These are phyloP conservation scores for Fusarium papillatum DNA, from an alignment of 2,329 filamentous ascomycete genomes.

Conservation along the genomic window DNA sequence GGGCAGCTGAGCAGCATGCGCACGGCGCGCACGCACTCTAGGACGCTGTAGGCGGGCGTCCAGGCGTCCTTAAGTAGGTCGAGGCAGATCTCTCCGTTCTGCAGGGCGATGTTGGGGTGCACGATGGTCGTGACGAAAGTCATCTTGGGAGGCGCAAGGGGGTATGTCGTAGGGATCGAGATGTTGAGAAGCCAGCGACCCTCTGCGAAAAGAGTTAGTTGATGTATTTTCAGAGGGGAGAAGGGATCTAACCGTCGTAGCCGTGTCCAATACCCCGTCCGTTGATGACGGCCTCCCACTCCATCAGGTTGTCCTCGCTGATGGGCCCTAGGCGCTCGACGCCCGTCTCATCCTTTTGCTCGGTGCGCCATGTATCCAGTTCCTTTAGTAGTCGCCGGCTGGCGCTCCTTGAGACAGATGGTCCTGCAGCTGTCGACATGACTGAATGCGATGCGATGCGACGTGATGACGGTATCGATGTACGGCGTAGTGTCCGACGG, in stretches of 20 bases:
- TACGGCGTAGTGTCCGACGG: background rate
- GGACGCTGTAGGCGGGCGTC: slow-evolving; percentile 88
- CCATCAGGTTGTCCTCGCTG: slow-evolving; percentile 66
- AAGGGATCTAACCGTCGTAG: slow-evolving; percentile 63
- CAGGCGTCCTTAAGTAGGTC: slow-evolving; percentile 86
- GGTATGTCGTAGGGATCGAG: slow-evolving; percentile 82
- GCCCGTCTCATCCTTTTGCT: slow-evolving; percentile 62
- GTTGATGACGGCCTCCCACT: slow-evolving; percentile 72
- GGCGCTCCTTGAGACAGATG: slow-evolving; percentile 57
- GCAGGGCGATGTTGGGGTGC: slow-evolving; percentile 81
- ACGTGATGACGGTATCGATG: slow-evolving; percentile 13
- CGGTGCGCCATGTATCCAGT: slow-evolving; percentile 65
- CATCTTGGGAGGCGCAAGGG: slow-evolving; percentile 81
- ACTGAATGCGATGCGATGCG: slow-evolving; percentile 15
- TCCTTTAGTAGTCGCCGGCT: slow-evolving; percentile 71
- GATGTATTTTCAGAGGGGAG: slow-evolving; percentile 24
- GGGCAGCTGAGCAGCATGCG: slow-evolving; percentile 75
- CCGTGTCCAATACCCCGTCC: slow-evolving; percentile 68
- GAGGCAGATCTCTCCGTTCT: slow-evolving; percentile 92
- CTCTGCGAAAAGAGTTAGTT: slow-evolving; percentile 49
- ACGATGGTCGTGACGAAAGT: slow-evolving; percentile 87
- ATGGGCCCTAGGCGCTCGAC: slow-evolving; percentile 72
- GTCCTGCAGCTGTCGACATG: slow-evolving; percentile 33
- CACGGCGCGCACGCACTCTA: slow-evolving; percentile 79
- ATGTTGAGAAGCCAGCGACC: slow-evolving; percentile 90